A percentile compares a stretch with the other conserved stretches of the same genome.
Conservation (phyloP, 1,284 basidiomycete genomes). For the Farysia itapuensis region DNA sequence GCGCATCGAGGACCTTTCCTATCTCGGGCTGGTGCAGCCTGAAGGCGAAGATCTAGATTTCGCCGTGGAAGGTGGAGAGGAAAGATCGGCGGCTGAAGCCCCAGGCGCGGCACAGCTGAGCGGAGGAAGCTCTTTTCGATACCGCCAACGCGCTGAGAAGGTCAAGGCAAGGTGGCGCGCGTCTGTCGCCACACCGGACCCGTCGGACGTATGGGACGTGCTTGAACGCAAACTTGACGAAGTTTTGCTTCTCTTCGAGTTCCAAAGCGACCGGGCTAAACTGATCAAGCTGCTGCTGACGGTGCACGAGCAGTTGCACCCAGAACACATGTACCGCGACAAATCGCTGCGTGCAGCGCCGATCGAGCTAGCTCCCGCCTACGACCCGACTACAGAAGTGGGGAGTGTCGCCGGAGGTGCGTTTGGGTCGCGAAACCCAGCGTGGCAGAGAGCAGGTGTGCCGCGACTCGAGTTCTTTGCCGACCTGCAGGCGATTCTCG, state of each 20-base stretch:
- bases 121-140: slow-evolving; percentile 29
- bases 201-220: slow-evolving; percentile 49
- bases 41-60: slow-evolving; percentile 1
- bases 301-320: slow-evolving; percentile 37
- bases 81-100: too few relatives aligned
- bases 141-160: slow-evolving; percentile 25
- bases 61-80: background rate
- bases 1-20: slow-evolving; percentile 17
- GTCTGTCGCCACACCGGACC: slow-evolving; percentile 19
- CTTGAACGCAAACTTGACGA: slow-evolving; percentile 46
- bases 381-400: slow-evolving; percentile 4
- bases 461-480: slow-evolving; percentile 40
- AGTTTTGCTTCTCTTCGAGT: slow-evolving; percentile 45
- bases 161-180: slow-evolving; percentile 24
- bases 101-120: slow-evolving; percentile 5
- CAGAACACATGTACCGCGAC: slow-evolving; percentile 32
- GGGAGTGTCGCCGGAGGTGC: slow-evolving; percentile 10
- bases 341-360: slow-evolving; percentile 22
- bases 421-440: slow-evolving; percentile 20
- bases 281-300: slow-evolving; percentile 38
- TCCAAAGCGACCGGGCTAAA: slow-evolving; percentile 36
- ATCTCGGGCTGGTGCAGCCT: slow-evolving; percentile 11
- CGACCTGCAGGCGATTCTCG: slow-evolving; percentile 21
- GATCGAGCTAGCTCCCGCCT: slow-evolving; percentile 25
- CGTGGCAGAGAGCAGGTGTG: slow-evolving; percentile 30